Evolutionary conservation across 768 basidiomycete species (phyloP).

Genomic region (Lactarius quietus): DNA sequence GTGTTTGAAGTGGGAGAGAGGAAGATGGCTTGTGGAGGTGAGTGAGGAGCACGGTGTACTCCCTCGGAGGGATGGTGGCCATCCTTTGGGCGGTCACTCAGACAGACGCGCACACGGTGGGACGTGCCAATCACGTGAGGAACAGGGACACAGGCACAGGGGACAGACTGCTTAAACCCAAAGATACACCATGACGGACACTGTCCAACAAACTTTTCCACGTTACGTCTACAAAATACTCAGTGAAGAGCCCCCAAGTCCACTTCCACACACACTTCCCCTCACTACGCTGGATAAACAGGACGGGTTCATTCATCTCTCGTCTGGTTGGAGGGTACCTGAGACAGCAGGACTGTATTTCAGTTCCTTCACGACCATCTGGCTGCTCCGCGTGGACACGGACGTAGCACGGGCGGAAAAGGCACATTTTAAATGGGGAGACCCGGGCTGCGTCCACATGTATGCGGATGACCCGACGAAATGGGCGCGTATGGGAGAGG

Average conservation of each 20-base stretch:
- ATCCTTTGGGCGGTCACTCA: not conserved
- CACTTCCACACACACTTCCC: conserved; percentile 20
- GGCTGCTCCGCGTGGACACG: conserved; percentile 31
- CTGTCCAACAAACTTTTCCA: conserved; percentile 20
- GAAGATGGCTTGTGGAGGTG: conserved; percentile 49
- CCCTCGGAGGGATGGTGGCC: conserved; percentile 30
- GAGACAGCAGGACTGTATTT: conserved; percentile 42
- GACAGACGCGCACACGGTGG: not conserved
- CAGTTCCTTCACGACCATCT: conserved; percentile 28
- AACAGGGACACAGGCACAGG: not conserved
- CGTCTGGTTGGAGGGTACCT: conserved; percentile 38
- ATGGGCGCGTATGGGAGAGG: conserved; percentile 20
- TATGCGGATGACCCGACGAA: conserved; percentile 8
- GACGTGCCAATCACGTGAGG: not conserved
- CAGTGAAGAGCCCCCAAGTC: conserved; percentile 32
- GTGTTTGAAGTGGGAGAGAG: conserved; percentile 43
- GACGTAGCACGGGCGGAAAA: conserved; percentile 25
- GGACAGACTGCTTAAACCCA: not conserved
- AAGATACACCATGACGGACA: not conserved
- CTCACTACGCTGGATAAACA: conserved; percentile 32
- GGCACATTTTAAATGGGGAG: conserved; percentile 32
- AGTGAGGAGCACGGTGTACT: conserved; percentile 45
- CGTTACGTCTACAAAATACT: conserved; percentile 40
- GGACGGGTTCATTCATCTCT: conserved; percentile 49
- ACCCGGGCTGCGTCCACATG: conserved; percentile 26